Evolutionary conservation across 495 filamentous ascomycete genomes (phyloP), one percentile per base, ranked within the genome.

Genomic region (Penicillium bialowiezense): DNA sequence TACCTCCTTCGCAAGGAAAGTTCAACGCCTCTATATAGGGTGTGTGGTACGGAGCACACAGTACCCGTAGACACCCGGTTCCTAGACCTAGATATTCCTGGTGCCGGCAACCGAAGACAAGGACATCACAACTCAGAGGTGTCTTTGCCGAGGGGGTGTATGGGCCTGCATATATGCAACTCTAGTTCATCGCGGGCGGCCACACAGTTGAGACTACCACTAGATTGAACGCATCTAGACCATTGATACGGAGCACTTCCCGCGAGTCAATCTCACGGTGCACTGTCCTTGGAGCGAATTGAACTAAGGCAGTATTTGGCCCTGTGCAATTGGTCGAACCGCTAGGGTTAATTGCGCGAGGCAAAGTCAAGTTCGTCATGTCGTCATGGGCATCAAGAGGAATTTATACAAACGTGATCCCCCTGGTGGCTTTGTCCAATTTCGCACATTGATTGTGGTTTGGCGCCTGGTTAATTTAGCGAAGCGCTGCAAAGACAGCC

Each of bases 321-420:
- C 4, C 23, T n/a, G n/a, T n/a, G n/a, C n/a, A n/a, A n/a, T n/a
- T n/a, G n/a, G n/a, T n/a, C n/a, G n/a, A n/a, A n/a, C n/a, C n/a
- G n/a, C n/a, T n/a, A n/a, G n/a, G n/a, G n/a, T n/a, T n/a, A n/a
- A n/a, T n/a, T n/a, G n/a, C n/a, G n/a, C n/a, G n/a, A n/a, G n/a
- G n/a, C n/a, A n/a, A n/a, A n/a, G n/a, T n/a, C n/a, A n/a, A n/a
- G 20, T 13, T 8, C 5, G 18, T 2, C 3, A 14, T 3, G 12
- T 2, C 14, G 21, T 14, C 10, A 32, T 7, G 15, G 17, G n/a
- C n/a, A 14, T n/a, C 14, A 23, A 33, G 2, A 5, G 28, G 13
- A 44, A 32, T 35, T n/a, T n/a, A n/a, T n/a, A n/a, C n/a, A n/a
- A 45, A 36, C 5, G 21, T 45, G 43, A 45, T 44, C 9, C 15